Evolutionary conservation across 257 asterid species (phyloP).

Genomic region (Solanum appendiculatum): DNA sequence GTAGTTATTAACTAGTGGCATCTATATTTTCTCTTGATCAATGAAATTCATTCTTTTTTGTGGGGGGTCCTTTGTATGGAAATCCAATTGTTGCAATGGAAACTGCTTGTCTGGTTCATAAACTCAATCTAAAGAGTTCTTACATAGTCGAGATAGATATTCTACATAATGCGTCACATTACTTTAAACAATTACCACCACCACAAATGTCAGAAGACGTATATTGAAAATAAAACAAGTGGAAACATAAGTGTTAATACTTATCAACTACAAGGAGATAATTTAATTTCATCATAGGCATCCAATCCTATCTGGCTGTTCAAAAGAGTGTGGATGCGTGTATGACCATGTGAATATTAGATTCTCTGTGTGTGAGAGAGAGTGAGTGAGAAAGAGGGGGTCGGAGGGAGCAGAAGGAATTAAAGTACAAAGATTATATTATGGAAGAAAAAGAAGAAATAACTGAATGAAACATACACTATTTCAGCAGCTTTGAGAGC

Average conservation of each 20-base stretch:
- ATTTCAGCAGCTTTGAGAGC: conserved; percentile 80
- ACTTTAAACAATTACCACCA: not conserved
- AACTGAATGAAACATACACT: conserved; percentile 40
- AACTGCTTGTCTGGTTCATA: not conserved
- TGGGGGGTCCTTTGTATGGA: not conserved
- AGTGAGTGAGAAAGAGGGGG: not conserved
- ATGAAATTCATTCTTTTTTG: not conserved
- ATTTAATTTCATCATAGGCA: not conserved
- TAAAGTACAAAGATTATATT: not conserved
- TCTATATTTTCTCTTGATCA: not conserved
- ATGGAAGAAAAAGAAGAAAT: not conserved
- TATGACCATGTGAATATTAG: not conserved
- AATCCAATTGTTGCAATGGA: not conserved
- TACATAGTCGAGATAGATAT: not conserved
- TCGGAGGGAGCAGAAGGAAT: not conserved
- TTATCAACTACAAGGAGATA: not conserved
- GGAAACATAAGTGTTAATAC: not conserved
- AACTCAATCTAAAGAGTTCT: not conserved
- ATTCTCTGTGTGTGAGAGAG: not conserved
- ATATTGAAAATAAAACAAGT: not conserved
- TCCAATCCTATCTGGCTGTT: not conserved
- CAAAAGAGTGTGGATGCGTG: not conserved
- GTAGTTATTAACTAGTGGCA: not conserved
- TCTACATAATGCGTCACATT: not conserved
- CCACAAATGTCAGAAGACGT: not conserved